A percentile compares a stretch with the other conserved stretches of the same genome.
Evolutionary conservation across 2,329 filamentous ascomycete species (phyloP).

Genomic region (Pezicula carpinea): DNA sequence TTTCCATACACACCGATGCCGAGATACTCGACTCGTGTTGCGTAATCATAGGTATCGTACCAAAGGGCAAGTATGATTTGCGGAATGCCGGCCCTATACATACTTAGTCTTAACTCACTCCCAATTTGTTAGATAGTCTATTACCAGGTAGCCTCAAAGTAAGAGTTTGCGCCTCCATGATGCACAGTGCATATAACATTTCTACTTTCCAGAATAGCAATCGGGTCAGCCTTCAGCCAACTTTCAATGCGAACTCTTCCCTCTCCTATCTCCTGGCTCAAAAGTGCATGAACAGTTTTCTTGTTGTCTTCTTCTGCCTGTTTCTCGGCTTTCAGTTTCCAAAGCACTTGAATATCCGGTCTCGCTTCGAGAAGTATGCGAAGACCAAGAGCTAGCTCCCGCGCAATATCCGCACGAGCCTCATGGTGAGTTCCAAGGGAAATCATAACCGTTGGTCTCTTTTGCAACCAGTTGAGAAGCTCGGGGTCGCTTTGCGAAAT

Average conservation of each 20-base stretch:
- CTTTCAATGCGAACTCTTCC: constrained; percentile 1
- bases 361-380: constrained; percentile 28
- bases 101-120: constrained; percentile 1
- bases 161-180: constrained; percentile 34
- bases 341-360: constrained; percentile 24
- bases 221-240: constrained; percentile 7
- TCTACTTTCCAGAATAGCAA: constrained; percentile 29
- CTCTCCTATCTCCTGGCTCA: constrained; percentile 6
- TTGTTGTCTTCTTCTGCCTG: neutral
- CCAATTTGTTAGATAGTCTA: constrained; percentile 7
- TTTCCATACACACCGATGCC: constrained; percentile 37
- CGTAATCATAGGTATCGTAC: constrained; percentile 41
- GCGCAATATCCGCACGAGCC: constrained; percentile 21
- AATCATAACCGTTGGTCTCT: constrained; percentile 38
- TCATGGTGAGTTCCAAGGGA: constrained; percentile 35
- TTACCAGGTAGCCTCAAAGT: constrained; percentile 37
- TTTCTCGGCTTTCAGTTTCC: constrained; percentile 23
- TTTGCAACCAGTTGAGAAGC: constrained; percentile 36
- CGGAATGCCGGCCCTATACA: constrained; percentile 35
- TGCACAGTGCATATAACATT: constrained; percentile 29
- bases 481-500: constrained; percentile 34
- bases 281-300: neutral
- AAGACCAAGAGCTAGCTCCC: constrained; percentile 34
- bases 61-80: constrained; percentile 41
- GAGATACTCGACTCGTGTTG: constrained; percentile 34